These are phyloP conservation scores for Tolypocladium paradoxum DNA, from an alignment of 2,329 filamentous ascomycete genomes.

Conservation along the genomic window DNA sequence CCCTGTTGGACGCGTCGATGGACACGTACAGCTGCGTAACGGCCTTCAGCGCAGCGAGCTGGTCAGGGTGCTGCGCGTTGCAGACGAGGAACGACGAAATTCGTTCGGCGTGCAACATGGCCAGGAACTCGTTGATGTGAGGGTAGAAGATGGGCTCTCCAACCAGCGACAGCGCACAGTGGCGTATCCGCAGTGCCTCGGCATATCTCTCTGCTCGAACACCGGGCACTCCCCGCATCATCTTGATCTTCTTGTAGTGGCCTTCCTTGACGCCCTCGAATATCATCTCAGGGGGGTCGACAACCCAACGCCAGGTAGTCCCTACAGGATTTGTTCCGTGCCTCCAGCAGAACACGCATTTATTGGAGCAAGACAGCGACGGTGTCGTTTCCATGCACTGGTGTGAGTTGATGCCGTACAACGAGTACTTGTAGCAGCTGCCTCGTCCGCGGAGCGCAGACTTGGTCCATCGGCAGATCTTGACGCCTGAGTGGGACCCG, in stretches of 20 bases:
- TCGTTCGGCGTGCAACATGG: constrained; percentile 70
- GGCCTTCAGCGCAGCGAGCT: constrained; percentile 68
- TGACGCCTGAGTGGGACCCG: constrained; percentile 89
- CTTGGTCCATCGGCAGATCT: constrained; percentile 98
- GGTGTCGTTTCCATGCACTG: constrained; percentile 98
- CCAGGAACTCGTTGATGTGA: constrained; percentile 85
- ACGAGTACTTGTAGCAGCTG: constrained; percentile 95
- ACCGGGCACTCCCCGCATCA: constrained; percentile 87
- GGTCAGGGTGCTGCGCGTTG: constrained; percentile 92
- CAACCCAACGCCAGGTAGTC: constrained; percentile 93
- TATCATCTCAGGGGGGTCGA: constrained; percentile 82
- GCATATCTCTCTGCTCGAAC: constrained; percentile 84
- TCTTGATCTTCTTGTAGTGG: constrained; percentile 96
- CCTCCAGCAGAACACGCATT: constrained; percentile 98
- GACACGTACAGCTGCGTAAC: constrained; percentile 95
- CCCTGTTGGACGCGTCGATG: constrained; percentile 87
- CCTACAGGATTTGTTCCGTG: constrained; percentile 96
- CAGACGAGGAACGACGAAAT: constrained; percentile 95
- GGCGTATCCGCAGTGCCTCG: constrained; percentile 85
- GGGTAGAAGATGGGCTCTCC: constrained; percentile 99
- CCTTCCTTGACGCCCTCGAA: constrained; percentile 83
- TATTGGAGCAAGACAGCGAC: constrained; percentile 91
- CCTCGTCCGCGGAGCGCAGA: constrained; percentile 86
- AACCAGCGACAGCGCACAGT: constrained; percentile 85
- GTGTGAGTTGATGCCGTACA: constrained; percentile 94